These are phyloP conservation scores for Phytophthora foliorum DNA, from an alignment of 352 stramenopile genomes.

Conservation along the genomic window DNA sequence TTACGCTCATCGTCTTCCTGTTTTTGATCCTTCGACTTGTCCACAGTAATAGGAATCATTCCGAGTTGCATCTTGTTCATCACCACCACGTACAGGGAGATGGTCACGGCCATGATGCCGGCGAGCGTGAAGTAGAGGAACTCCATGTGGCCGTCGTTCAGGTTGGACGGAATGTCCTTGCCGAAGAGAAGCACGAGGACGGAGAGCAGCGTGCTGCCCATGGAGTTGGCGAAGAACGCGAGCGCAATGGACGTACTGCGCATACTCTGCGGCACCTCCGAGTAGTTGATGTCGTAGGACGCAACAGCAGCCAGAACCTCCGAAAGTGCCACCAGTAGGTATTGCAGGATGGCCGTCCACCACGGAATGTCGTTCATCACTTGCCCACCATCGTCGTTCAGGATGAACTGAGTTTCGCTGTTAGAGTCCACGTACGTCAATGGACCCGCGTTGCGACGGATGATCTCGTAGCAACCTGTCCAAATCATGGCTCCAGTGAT, in stretches of 20 bases:
- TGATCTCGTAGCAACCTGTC: slow-evolving; percentile 39
- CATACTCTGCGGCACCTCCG: slow-evolving; percentile 41
- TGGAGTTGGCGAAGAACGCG: slow-evolving; percentile 49
- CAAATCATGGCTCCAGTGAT: slow-evolving; percentile 48
- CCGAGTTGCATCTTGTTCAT: slow-evolving; percentile 43
- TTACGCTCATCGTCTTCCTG: neutral
- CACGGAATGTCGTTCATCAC: slow-evolving; percentile 53
- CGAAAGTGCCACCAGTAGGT: slow-evolving; percentile 42
- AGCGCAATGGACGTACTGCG: slow-evolving; percentile 44
- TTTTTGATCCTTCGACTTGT: slow-evolving; percentile 2
- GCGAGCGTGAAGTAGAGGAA: slow-evolving; percentile 44
- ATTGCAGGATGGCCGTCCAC: slow-evolving; percentile 54
- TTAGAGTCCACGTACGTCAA: slow-evolving; percentile 28
- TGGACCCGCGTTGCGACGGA: slow-evolving; percentile 27
- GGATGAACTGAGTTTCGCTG: slow-evolving; percentile 26
- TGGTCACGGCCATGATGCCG: slow-evolving; percentile 41
- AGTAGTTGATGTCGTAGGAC: slow-evolving; percentile 50
- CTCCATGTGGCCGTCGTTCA: slow-evolving; percentile 70
- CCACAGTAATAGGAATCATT: slow-evolving; percentile 26
- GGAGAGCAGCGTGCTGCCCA: slow-evolving; percentile 59
- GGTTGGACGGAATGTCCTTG: slow-evolving; percentile 48
- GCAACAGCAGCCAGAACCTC: slow-evolving; percentile 57
- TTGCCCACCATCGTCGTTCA: slow-evolving; percentile 39
- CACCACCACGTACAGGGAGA: slow-evolving; percentile 43
- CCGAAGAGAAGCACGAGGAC: slow-evolving; percentile 66